phyloP scores from a whole-genome alignment of 2,329 filamentous ascomycete genomes.

The Neurospora sp. region DNA sequence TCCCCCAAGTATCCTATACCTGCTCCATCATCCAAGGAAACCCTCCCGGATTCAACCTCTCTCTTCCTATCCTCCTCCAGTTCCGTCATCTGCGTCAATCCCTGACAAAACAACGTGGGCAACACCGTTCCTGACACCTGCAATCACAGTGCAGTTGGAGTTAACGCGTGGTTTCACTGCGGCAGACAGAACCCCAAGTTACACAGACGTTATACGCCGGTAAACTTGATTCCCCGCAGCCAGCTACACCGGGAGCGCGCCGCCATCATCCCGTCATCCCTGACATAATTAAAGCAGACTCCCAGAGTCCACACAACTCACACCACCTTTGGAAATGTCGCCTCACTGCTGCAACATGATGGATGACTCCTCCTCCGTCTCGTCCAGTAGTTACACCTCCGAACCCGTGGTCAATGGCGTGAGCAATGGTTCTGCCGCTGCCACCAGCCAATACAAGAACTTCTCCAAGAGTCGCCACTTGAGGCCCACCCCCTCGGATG shows the following conservation, averaged over 20 bases:
- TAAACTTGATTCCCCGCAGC: neutral
- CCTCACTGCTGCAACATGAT: slow-evolving; percentile 14
- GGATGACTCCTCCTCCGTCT: slow-evolving; percentile 4
- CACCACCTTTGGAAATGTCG: slow-evolving; percentile 14
- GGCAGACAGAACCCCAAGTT: neutral
- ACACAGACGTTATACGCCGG: neutral
- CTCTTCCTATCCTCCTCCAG: neutral
- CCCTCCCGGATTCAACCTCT: neutral
- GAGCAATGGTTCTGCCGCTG: neutral
- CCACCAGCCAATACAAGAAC: slow-evolving; percentile 1
- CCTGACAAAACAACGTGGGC: neutral
- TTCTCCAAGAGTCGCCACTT: slow-evolving; percentile 17
- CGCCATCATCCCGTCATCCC: neutral
- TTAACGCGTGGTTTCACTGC: neutral
- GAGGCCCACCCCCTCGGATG: slow-evolving; percentile 43
- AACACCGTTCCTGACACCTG: neutral
- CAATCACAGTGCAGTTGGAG: neutral
- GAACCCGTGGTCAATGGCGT: slow-evolving; percentile 3
- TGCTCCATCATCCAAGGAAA: neutral
- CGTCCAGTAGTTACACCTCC: neutral
- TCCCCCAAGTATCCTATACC: neutral
- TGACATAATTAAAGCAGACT: neutral
- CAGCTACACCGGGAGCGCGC: neutral
- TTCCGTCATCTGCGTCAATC: neutral
- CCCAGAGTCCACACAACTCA: neutral